These are phyloP conservation scores for Cicer yamashitae DNA, from an alignment of 306 rosid genomes.

Conservation along the genomic window DNA sequence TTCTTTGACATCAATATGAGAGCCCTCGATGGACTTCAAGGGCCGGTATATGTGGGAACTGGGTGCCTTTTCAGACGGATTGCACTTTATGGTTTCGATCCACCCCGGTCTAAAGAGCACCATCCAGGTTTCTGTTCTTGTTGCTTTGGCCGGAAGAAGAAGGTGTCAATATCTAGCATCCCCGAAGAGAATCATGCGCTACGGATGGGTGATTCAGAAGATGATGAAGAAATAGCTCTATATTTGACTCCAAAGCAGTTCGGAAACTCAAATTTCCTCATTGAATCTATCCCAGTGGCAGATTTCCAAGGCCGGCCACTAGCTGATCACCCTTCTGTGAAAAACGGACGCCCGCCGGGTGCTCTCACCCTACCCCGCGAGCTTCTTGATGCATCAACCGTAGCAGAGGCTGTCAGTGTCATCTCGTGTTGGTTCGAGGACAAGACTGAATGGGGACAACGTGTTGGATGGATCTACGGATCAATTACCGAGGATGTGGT, in stretches of 20 bases:
- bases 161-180: constrained; percentile 49
- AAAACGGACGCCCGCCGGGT: constrained; percentile 90
- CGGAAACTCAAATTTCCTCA: constrained; percentile 88
- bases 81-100: constrained; percentile 95
- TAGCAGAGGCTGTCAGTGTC: constrained; percentile 97
- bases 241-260: constrained; percentile 77
- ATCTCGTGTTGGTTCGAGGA: constrained; percentile 99
- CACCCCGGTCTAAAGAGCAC: constrained; percentile 85
- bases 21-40: constrained; percentile 97
- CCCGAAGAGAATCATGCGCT: constrained; percentile 78
- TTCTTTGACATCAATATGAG: constrained; percentile 98
- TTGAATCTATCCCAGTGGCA: constrained; percentile 93
- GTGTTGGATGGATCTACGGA: constrained; percentile 98
- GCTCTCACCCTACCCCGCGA: constrained; percentile 85
- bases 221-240: constrained; percentile 82
- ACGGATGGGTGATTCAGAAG: constrained; percentile 79
- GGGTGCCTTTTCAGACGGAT: constrained; percentile 92
- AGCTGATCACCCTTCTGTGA: constrained; percentile 97
- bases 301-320: constrained; percentile 97
- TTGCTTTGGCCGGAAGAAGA: constrained; percentile 67
- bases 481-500: constrained; percentile 98
- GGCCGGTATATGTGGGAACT: constrained; percentile 96
- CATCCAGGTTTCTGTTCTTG: constrained; percentile 69
- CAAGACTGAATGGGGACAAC: constrained; percentile 95
- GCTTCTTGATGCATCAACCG: constrained; percentile 93